Evolutionary conservation across 129 eudicot species (phyloP), one percentile per base, ranked within the genome.

Genomic region (Rutidosis leptorrhynchoides): DNA sequence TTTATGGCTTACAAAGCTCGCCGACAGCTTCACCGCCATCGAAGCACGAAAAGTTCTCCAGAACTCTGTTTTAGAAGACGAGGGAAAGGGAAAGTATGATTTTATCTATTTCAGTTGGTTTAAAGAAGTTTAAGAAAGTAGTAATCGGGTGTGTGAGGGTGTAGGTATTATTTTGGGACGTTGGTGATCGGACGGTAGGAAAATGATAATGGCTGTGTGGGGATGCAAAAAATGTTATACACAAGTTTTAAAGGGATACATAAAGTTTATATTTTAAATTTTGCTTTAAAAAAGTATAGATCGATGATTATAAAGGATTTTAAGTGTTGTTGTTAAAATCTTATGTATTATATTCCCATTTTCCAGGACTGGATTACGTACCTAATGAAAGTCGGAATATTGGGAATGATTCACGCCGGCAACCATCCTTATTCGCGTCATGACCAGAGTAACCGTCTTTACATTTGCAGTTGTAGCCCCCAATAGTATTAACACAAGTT

Each of bases 21-120:
- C 79, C 19, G 86, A 80, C 53, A 81, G 75, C 86, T 79, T 72
- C 72, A 78, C 81, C 79, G 84, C 89, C 97, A 87, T 91, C 46
- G 65, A 54, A 57, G 49, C 72, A 53, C 67, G 27, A 58, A 43
- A 30, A 54, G 17, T 10, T 2, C 30, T 15, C 20, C 54, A 49
- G 6, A 21, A 12, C 68, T 26, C 48, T 43, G 65, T 21, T 16
- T 56, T 6, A n/a, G 55, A 42, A 51, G 62, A 61, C 28, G 3
- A 19, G n/a, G 29, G 16, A 4, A 10, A 45, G 0, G 8, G 3
- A 30, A 27, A 23, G 29, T 43, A 51, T 1, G 29, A 45, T 29
- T 58, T 49, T 75, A 75, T 75, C 79, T 75, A 27, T 60, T 75
- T 68, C 74, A 24, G 79, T 67, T 75, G 79, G 79, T 68, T 75